Evolutionary conservation across 352 stramenopile species (phyloP), one percentile per base, ranked within the genome.

Genomic region (Discostella stelligera): DNA sequence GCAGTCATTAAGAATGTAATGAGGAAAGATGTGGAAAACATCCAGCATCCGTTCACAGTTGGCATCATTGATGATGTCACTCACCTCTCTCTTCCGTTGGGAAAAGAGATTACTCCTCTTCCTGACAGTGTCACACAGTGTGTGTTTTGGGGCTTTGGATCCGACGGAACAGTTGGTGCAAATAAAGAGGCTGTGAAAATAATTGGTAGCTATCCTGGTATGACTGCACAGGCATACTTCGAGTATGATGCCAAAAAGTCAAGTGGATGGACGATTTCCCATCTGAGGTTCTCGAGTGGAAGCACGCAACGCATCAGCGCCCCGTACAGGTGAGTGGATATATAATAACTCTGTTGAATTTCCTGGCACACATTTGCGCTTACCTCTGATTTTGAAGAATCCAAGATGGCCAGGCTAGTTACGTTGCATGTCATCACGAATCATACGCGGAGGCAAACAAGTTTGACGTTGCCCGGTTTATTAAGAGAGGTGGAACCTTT

Each of bases 71-170:
- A 93, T 74, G 85, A 91, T 87, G 71, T 93, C 7, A 89, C 83
- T 41, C 64, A 90, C 77, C 67, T 89, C 2, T 89, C 79, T 21
- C 63, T 91, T n/a, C 58, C 72, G 49, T 46, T 90, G 6, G 83
- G 83, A 21, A 80, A 77, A 53, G 69, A 79, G 32, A 84, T 95
- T n/a, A 89, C 86, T 53, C 85, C 83, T 27, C 66, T 94, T 49
- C 39, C 65, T 27, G 72, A 79, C 37, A 80, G 89, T 77, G 90
- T 92, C 9, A 96, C 94, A 65, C 92, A 97, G 79, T 96, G 93
- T 80, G 85, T 97, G 56, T 94, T 97, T 74, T 97, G 89, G 82
- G 93, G 93, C 44, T 96, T 94, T 74, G 92, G 94, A 56, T 92
- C 90, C 50, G 82, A 93, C 13, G 84, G 62, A 2, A 92, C 87